These are phyloP conservation scores for Penicillium canariense DNA, from an alignment of 495 filamentous ascomycete species.

Conservation along the genomic window DNA sequence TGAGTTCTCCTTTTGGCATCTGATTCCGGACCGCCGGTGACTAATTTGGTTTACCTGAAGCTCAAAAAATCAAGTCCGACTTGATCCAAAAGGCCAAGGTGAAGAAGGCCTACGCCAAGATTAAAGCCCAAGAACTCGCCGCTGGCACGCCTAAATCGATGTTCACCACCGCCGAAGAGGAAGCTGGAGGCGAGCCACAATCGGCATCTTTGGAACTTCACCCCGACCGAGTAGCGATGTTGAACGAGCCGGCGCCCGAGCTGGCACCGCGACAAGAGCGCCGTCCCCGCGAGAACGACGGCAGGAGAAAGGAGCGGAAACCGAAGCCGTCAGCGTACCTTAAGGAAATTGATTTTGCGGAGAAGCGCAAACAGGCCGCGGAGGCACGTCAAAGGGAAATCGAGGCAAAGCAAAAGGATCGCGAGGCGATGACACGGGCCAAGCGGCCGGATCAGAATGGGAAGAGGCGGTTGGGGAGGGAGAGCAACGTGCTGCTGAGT, in stretches of 20 bases:
- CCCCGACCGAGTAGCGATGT: constrained; percentile 68
- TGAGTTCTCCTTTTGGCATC: constrained; percentile 31
- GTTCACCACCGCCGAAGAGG: constrained; percentile 30
- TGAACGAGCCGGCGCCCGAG: constrained; percentile 49
- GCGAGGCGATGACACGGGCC: constrained; percentile 73
- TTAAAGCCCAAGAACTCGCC: constrained; percentile 61
- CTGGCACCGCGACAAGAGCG: constrained; percentile 25
- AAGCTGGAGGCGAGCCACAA: constrained; percentile 15
- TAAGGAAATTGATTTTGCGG: constrained; percentile 71
- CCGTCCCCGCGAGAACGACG: constrained; percentile 13
- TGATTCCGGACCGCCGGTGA: not conserved
- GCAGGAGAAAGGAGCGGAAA: constrained; percentile 33
- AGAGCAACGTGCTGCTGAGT: constrained; percentile 79
- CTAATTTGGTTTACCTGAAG: constrained; percentile 43
- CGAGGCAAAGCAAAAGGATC: constrained; percentile 59
- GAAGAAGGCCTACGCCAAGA: constrained; percentile 88
- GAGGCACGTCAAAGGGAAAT: constrained; percentile 58
- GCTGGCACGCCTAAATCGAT: constrained; percentile 30
- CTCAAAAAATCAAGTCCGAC: constrained; percentile 86
- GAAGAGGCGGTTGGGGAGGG: constrained; percentile 77
- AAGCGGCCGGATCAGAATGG: constrained; percentile 72
- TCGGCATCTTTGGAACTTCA: constrained; percentile 59
- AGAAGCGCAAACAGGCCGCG: constrained; percentile 59
- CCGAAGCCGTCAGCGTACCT: constrained; percentile 68
- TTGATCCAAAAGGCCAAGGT: constrained; percentile 92